Conservation (phyloP, 1,139 yeast species). For the Blastobotrys aristatus region DNA sequence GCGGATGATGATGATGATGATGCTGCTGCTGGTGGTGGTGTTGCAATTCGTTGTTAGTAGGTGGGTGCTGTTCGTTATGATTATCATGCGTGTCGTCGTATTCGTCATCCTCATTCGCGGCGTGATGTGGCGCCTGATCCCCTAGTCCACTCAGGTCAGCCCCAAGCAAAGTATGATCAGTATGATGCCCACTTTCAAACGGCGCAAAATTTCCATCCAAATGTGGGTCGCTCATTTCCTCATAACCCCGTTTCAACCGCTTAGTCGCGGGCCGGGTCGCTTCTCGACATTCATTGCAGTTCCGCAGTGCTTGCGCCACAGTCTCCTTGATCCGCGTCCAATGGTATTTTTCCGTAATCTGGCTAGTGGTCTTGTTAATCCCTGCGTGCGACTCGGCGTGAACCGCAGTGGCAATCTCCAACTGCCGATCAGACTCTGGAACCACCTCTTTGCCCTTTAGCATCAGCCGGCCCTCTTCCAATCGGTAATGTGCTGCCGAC, state of each 20-base stretch:
- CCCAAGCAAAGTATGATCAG: no score
- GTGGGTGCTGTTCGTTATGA: background rate
- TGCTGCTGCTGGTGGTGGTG: background rate
- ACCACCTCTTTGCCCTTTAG: conserved; percentile 80
- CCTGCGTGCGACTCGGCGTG: conserved; percentile 77
- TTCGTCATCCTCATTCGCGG: conserved; percentile 2
- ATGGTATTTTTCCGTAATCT: conserved; percentile 73
- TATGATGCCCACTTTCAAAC: conserved; percentile 1
- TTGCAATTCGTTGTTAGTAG: background rate
- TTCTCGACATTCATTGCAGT: conserved; percentile 70
- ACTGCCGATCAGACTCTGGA: conserved; percentile 66
- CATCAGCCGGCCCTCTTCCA: conserved; percentile 67
- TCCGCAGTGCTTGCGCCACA: conserved; percentile 70
- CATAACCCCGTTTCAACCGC: conserved; percentile 18
- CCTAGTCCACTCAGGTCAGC: no score
- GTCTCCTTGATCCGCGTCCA: conserved; percentile 92
- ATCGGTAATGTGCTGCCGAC: conserved; percentile 70
- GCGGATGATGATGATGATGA: background rate
- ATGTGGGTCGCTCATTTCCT: background rate
- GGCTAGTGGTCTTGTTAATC: conserved; percentile 81
- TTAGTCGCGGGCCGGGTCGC: conserved; percentile 29
- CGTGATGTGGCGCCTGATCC: conserved; percentile 21
- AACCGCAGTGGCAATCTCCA: conserved; percentile 65
- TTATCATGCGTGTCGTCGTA: background rate
- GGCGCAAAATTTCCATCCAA: background rate